Conservation (phyloP, 805 yeast genomes). For the Jamesozyma lodderae region DNA sequence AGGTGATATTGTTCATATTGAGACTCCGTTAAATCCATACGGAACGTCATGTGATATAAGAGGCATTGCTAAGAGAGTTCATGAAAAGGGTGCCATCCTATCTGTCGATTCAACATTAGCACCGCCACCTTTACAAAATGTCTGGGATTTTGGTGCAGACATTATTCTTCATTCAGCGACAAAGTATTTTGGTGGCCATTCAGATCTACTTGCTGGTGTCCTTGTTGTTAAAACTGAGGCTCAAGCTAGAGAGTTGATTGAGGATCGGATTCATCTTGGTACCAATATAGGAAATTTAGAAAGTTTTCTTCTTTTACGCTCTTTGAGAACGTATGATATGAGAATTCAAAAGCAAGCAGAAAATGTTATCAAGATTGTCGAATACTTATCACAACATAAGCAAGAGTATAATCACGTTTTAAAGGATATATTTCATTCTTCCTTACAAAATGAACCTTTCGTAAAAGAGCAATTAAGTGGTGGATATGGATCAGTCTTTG, state of each 20-base stretch:
- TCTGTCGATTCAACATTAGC: constrained; percentile 83
- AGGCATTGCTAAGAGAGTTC: constrained; percentile 60
- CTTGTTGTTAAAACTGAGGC: constrained; percentile 49
- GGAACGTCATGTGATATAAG: constrained; percentile 57
- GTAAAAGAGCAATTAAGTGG: constrained; percentile 57
- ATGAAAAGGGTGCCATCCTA: constrained; percentile 61
- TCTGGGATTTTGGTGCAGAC: constrained; percentile 77
- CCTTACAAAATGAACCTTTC: constrained; percentile 61
- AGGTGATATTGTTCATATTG: constrained; percentile 75
- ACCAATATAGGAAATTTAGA: constrained; percentile 74
- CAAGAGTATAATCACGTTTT: constrained; percentile 38
- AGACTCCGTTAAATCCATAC: constrained; percentile 80
- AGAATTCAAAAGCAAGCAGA: constrained; percentile 58
- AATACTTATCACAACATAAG: constrained; percentile 44
- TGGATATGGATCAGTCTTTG: constrained; percentile 62
- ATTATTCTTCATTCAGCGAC: constrained; percentile 84
- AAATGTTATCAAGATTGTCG: constrained; percentile 52
- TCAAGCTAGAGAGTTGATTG: constrained; percentile 37
- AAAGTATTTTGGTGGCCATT: constrained; percentile 88
- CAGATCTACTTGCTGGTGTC: constrained; percentile 77
- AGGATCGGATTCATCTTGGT: constrained; percentile 64
- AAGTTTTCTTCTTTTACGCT: constrained; percentile 61
- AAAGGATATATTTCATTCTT: constrained; percentile 53
- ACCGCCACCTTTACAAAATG: constrained; percentile 79
- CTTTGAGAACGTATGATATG: constrained; percentile 69